Percentiles rank a stretch among this genome's conserved stretches.
These are phyloP conservation scores for Emergomyces orientalis DNA, from an alignment of 2,329 filamentous ascomycete species.

Conservation along the genomic window DNA sequence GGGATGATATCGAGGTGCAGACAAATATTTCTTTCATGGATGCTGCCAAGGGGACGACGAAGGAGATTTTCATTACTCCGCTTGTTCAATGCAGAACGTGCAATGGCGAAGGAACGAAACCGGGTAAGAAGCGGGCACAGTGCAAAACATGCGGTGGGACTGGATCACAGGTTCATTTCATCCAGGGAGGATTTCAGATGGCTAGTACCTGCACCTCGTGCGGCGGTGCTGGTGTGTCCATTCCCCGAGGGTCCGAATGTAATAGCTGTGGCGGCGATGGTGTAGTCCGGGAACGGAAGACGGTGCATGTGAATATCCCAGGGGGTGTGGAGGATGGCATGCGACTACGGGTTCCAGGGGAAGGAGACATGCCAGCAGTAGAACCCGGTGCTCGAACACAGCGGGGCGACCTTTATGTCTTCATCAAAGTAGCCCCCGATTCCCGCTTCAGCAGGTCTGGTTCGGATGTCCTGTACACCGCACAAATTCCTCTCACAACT, in stretches of 20 bases:
- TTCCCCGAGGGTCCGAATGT: conserved; percentile 75
- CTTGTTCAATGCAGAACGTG: conserved; percentile 75
- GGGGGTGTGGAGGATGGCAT: conserved; percentile 95
- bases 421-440: conserved; percentile 81
- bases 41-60: conserved; percentile 79
- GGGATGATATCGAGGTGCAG: conserved; percentile 92
- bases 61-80: conserved; percentile 80
- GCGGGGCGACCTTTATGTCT: conserved; percentile 82
- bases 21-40: conserved; percentile 92
- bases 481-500: conserved; percentile 82
- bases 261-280: conserved; percentile 70
- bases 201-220: conserved; percentile 77
- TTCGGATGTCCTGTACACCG: conserved; percentile 86
- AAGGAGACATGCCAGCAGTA: conserved; percentile 72
- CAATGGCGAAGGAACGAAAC: conserved; percentile 71
- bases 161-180: conserved; percentile 75
- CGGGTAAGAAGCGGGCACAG: conserved; percentile 60
- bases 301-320: conserved; percentile 82
- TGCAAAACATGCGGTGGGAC: conserved; percentile 80
- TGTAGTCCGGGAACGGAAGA: conserved; percentile 72
- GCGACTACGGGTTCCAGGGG: conserved; percentile 72
- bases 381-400: conserved; percentile 55
- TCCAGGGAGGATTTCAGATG: conserved; percentile 94
- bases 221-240: conserved; percentile 64
- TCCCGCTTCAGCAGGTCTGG: conserved; percentile 80